phyloP scores from a whole-genome alignment of 2,329 filamentous ascomycete genomes.

The Alternaria brassicae region DNA sequence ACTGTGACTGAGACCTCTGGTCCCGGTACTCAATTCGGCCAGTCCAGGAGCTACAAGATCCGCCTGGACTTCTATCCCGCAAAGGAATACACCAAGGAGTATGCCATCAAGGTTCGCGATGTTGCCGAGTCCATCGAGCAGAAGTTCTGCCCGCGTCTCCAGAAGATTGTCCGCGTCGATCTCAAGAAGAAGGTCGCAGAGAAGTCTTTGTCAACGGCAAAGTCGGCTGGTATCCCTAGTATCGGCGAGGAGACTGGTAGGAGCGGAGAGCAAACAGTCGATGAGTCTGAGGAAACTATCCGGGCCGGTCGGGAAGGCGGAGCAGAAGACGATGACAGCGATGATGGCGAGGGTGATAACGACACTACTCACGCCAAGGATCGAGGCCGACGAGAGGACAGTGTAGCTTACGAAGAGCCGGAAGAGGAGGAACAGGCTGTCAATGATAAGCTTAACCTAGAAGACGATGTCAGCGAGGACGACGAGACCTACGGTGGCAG shows the following conservation, averaged over 20 bases:
- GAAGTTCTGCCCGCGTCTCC: constrained; percentile 76
- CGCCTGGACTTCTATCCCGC: constrained; percentile 83
- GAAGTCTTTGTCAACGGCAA: constrained; percentile 59
- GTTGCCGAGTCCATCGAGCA: constrained; percentile 81
- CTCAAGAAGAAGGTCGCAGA: constrained; percentile 77
- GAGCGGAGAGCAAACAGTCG: constrained; percentile 59
- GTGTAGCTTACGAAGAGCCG: constrained; percentile 87
- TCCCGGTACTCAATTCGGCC: constrained; percentile 68
- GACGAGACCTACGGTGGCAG: constrained; percentile 62
- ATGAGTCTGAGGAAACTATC: constrained; percentile 41
- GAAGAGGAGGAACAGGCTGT: constrained; percentile 89
- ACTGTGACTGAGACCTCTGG: constrained; percentile 81
- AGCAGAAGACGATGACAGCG: constrained; percentile 78
- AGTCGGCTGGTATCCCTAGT: constrained; percentile 73
- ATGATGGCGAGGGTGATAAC: constrained; percentile 62
- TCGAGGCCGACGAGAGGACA: constrained; percentile 77
- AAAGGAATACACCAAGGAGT: constrained; percentile 82
- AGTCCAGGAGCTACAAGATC: constrained; percentile 86
- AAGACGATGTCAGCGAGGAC: constrained; percentile 59
- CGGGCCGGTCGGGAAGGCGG: constrained; percentile 54
- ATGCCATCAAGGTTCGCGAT: constrained; percentile 80
- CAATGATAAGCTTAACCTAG: constrained; percentile 65
- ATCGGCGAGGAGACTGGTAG: constrained; percentile 70
- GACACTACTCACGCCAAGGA: constrained; percentile 73
- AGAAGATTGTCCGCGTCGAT: constrained; percentile 75